Evolutionary conservation across 768 basidiomycete genomes (phyloP), one percentile per base, ranked within the genome.

Genomic region (Lactarius trivialis): DNA sequence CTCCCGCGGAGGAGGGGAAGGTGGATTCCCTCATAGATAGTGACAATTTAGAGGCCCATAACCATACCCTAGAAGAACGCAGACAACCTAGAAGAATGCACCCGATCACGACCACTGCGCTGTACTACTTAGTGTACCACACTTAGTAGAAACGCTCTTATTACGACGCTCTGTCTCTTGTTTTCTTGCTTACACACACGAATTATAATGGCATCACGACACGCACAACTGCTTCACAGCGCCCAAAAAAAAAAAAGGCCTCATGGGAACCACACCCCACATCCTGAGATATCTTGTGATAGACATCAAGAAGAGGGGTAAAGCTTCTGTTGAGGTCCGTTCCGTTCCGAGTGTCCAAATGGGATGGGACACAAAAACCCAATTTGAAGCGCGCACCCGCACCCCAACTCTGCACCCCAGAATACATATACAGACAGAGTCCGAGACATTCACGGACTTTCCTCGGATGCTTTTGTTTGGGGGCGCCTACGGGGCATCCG

Each of bases 1-100:
- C 50, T 51, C 30, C 51, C 34, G 24, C 12, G 36, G 50, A 48
- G 50, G 39, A 53, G 43, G 56, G 50, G 54, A n/a, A 33, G 33
- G 33, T 24, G 51, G 21, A 17, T 51, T 56, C 21, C 33, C 33
- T 30, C 50, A 19, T 54, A 37, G 43, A 49, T 53, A 36, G 26
- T 48, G 50, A 51, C 28, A 52, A 53, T 36, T n/a, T 58, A 61
- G 55, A 61, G 45, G 43, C 49, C 21, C 49, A 36, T 33, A 15
- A 37, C 19, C 50, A 57, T 62, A 58, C 56, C 56, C 30, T 51
- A 51, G 12, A 32, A 52, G 37, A 41, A 24, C n/a, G n/a, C n/a
- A n/a, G n/a, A n/a, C n/a, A n/a, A n/a, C 37, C n/a, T 53, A 60
- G 52, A 54, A 34, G 3, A 24, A 24, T 48, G 45, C 12, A 24